These are phyloP conservation scores for Saccharomycopsis sp. DNA, from an alignment of 805 yeast species.

Conservation along the genomic window DNA sequence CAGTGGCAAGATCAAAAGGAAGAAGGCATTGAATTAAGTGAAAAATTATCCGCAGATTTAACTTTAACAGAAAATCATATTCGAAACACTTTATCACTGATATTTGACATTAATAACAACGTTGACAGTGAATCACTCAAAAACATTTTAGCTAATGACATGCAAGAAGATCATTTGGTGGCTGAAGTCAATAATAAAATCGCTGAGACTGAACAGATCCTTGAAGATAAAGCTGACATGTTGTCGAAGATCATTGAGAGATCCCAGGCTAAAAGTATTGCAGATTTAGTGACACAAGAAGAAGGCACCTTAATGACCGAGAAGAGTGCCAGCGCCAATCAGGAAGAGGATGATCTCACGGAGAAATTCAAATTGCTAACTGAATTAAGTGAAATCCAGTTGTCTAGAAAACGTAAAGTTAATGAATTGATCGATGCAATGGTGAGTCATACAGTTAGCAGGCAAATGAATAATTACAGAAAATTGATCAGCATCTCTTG, in stretches of 20 bases:
- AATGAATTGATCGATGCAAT: slow-evolving; percentile 46
- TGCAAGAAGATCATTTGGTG: slow-evolving; percentile 8
- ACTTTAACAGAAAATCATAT: slow-evolving; percentile 2
- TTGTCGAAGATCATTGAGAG: slow-evolving; percentile 24
- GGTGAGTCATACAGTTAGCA: slow-evolving; percentile 37
- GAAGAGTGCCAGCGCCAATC: slow-evolving; percentile 11
- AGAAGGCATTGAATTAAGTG: slow-evolving; percentile 3
- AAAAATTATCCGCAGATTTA: not conserved
- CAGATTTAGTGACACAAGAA: slow-evolving; percentile 28
- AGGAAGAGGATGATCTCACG: slow-evolving; percentile 22
- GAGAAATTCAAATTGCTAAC: slow-evolving; percentile 29
- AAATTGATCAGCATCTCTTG: slow-evolving; percentile 70
- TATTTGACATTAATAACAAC: slow-evolving; percentile 26
- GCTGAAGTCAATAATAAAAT: slow-evolving; percentile 24
- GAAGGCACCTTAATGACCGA: slow-evolving; percentile 7
- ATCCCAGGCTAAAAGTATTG: slow-evolving; percentile 31
- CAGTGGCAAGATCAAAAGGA: not conserved
- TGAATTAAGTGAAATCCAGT: slow-evolving; percentile 47
- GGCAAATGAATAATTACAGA: slow-evolving; percentile 71
- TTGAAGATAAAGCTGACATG: slow-evolving; percentile 15
- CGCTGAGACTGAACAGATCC: slow-evolving; percentile 18
- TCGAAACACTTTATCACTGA: slow-evolving; percentile 12
- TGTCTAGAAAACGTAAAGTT: slow-evolving; percentile 38
- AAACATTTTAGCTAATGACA: slow-evolving; percentile 4
- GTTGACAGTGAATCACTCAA: slow-evolving; percentile 27